phyloP scores from a whole-genome alignment of 2,329 filamentous ascomycete species.

The Colletotrichum graminicola region DNA sequence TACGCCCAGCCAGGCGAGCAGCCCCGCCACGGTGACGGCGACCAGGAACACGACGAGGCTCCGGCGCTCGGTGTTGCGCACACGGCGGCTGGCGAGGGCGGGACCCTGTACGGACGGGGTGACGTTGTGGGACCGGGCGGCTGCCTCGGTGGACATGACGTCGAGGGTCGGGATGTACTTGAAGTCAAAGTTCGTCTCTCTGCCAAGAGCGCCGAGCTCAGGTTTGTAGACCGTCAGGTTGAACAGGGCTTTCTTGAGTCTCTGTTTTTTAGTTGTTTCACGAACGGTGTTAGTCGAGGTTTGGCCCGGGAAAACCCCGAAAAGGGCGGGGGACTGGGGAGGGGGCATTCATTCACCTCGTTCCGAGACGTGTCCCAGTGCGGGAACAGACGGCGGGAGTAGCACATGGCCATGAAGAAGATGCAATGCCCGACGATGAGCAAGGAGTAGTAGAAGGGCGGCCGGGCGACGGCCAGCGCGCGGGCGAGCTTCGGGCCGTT shows the following conservation, averaged over 20 bases:
- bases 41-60: slow-evolving; percentile 59
- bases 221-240: slow-evolving; percentile 72
- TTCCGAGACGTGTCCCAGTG: slow-evolving; percentile 54
- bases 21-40: slow-evolving; percentile 48
- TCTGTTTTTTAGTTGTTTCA: slow-evolving; percentile 43
- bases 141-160: slow-evolving; percentile 51
- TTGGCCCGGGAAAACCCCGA: background rate
- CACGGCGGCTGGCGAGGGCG: slow-evolving; percentile 48
- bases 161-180: slow-evolving; percentile 72
- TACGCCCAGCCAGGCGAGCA: slow-evolving; percentile 47
- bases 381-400: slow-evolving; percentile 56
- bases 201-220: slow-evolving; percentile 68
- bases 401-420: slow-evolving; percentile 70
- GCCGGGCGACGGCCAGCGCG: slow-evolving; percentile 68
- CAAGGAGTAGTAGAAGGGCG: slow-evolving; percentile 68
- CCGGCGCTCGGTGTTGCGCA: slow-evolving; percentile 51
- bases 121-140: slow-evolving; percentile 4
- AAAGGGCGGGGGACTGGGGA: background rate
- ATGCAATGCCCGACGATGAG: slow-evolving; percentile 75
- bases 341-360: slow-evolving; percentile 43
- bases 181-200: slow-evolving; percentile 75
- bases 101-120: slow-evolving; percentile 39
- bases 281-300: background rate
- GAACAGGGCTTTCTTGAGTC: slow-evolving; percentile 55
- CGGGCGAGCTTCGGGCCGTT: slow-evolving; percentile 75